phyloP scores from a whole-genome alignment of 2,329 filamentous ascomycete genomes.

The Simplicillium sp. region DNA sequence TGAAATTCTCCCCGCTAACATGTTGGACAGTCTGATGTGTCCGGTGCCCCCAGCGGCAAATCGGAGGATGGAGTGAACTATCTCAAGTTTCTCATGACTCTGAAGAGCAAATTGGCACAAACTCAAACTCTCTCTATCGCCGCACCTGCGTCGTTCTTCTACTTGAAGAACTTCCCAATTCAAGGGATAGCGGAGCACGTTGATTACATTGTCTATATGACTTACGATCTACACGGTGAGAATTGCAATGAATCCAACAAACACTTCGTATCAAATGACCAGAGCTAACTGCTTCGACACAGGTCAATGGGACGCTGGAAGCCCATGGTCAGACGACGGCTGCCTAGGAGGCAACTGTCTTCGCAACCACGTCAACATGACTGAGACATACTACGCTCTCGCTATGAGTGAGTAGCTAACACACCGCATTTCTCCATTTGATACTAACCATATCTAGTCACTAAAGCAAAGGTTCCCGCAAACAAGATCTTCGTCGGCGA shows the following conservation, averaged over 20 bases:
- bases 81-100: conserved; percentile 6
- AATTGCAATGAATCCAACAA: too few relatives aligned
- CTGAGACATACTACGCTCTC: background rate
- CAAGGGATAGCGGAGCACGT: conserved; percentile 9
- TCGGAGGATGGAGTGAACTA: conserved; percentile 7
- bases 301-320: conserved; percentile 9
- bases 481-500: too few relatives aligned
- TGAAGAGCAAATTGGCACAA: background rate
- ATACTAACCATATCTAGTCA: too few relatives aligned
- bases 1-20: too few relatives aligned
- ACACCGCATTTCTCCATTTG: too few relatives aligned
- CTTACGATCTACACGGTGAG: conserved; percentile 16
- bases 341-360: background rate
- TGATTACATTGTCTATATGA: conserved; percentile 18
- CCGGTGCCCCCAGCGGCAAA: conserved; percentile 16
- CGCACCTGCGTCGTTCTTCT: conserved; percentile 17
- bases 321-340: background rate
- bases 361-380: background rate
- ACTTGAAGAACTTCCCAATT: conserved; percentile 14
- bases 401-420: too few relatives aligned
- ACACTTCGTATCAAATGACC: too few relatives aligned
- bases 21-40: conserved; percentile 16
- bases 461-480: too few relatives aligned
- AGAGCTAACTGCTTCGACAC: too few relatives aligned
- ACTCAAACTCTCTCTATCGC: conserved; percentile 10